Evolutionary conservation across 306 rosid species (phyloP).

Genomic region (Macrotyloma uniflorum): DNA sequence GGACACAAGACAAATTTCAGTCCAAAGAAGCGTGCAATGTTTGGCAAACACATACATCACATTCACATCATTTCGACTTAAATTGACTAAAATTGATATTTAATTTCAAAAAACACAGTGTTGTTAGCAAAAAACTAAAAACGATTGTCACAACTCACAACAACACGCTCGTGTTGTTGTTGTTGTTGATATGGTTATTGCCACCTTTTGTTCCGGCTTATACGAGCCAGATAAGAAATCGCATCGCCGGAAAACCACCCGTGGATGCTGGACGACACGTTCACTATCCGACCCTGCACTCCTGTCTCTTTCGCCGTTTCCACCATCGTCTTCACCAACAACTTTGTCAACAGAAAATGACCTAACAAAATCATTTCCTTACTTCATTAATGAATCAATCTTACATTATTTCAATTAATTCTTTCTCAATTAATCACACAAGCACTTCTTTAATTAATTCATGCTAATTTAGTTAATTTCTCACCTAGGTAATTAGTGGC

Average conservation of each 20-base stretch:
- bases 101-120: background rate
- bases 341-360: constrained; percentile 82
- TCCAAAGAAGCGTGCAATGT: constrained; percentile 22
- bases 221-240: constrained; percentile 61
- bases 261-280: constrained; percentile 78
- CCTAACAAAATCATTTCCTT: constrained; percentile 44
- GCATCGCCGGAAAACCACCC: constrained; percentile 83
- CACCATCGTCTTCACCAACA: constrained; percentile 63
- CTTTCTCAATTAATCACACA: too few relatives aligned
- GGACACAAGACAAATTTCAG: constrained; percentile 33
- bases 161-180: background rate
- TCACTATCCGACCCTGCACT: constrained; percentile 79
- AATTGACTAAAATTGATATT: background rate
- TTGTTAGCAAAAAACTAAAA: background rate
- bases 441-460: too few relatives aligned
- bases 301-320: constrained; percentile 70
- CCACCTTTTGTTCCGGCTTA: constrained; percentile 59
- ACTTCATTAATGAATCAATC: background rate
- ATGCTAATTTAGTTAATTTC: background rate
- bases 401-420: background rate
- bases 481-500: constrained; percentile 84
- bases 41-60: constrained; percentile 1
- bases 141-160: background rate
- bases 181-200: background rate
- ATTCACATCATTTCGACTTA: constrained; percentile 22